Base-by-base conservation (phyloP, 2,329 filamentous ascomycete genomes). In the Epichloe glyceriae region DNA sequence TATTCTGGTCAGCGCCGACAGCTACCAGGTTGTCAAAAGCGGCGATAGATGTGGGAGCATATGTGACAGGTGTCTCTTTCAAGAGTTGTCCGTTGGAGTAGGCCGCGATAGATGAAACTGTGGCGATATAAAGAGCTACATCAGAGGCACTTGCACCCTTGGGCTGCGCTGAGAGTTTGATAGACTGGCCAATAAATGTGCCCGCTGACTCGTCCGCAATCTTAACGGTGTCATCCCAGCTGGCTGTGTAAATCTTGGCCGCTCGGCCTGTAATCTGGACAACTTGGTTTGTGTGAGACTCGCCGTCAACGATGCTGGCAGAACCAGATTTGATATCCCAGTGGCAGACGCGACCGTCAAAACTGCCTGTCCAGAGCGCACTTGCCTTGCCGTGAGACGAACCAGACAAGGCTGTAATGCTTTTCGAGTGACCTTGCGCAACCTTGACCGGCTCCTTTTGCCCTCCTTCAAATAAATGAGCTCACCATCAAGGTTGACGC, bases 221-320 rank as follows among this genome's bases (percentile, higher is more conserved):
- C 55, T 89, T 84, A 37, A 97, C 73, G 1, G 84, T 88, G 65
- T 98, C 93, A 63, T 98, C 93, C 93, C 91, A 98, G 55, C 84
- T 90, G 49, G 91, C 86, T 61, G 84, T 91, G 70, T 87, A 90
- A n/a, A 88, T 79, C 56, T 81, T 77, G 35, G 81, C 78, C 2
- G 73, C 63, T 7, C 72, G 72, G 1, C 80, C 71, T 3, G 83
- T 73, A 56, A 98, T 83, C 47, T 86, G 86, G 3, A 83, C 80
- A 48, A 97, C 81, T 65, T 94, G 90, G 65, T 91, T 94, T 7
- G 85, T 85, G 67, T 96, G 93, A 3, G 79, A 73, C 56, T 88
- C 81, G 30, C 93, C 91, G 55, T 93, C 86, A 11, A 94, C 77
- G 12, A 78, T 76, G 33, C 81, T 75, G 20, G 84, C 88, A 42